A percentile compares a stretch with the other conserved stretches of the same genome.
Evolutionary conservation across 139 green algal species (phyloP).

Genomic region (Closterium sp.): DNA sequence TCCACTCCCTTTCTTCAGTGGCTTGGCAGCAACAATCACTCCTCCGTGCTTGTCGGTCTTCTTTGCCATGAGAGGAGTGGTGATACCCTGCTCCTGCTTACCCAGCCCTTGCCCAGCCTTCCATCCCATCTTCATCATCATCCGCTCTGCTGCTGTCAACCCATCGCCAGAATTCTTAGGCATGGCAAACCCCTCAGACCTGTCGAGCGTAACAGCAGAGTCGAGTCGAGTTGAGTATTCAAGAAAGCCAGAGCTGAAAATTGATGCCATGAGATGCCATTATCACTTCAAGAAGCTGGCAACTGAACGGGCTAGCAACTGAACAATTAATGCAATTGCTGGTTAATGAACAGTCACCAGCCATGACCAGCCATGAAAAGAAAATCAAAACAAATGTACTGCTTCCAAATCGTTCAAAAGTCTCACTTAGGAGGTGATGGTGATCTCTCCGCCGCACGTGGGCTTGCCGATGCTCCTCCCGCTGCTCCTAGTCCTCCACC

Average conservation of each 20-base stretch:
- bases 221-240: neutral
- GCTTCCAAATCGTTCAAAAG: too few species aligned
- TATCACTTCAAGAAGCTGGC: neutral
- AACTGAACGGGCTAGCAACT: neutral
- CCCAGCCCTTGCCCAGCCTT: conserved; percentile 80
- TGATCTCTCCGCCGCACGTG: neutral
- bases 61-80: conserved; percentile 77
- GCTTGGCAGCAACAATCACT: conserved; percentile 71
- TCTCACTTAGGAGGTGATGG: conserved; percentile 31
- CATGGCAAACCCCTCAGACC: conserved; percentile 3
- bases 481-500: neutral
- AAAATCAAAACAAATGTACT: neutral
- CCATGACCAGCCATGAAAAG: neutral
- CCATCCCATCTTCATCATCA: conserved; percentile 98
- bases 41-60: conserved; percentile 70
- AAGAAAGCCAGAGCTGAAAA: neutral
- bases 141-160: conserved; percentile 72
- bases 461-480: neutral
- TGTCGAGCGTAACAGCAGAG: neutral
- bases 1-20: neutral
- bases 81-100: conserved; percentile 79
- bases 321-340: neutral
- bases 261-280: neutral
- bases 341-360: neutral
- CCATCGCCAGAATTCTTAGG: neutral